These are phyloP conservation scores for Marasmius sp. DNA, from an alignment of 1,284 basidiomycete species.

Conservation along the genomic window DNA sequence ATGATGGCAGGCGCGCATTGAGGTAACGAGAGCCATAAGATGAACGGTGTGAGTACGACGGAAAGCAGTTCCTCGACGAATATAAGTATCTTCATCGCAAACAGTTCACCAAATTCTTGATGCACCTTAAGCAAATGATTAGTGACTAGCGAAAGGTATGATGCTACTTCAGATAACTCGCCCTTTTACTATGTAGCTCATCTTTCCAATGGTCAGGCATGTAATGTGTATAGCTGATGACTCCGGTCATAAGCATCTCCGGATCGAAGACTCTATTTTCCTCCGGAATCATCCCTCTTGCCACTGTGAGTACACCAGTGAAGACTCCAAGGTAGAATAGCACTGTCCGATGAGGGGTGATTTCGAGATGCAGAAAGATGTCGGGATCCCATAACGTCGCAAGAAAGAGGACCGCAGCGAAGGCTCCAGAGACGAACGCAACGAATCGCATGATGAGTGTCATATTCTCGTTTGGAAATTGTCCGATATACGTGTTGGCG, in stretches of 20 bases:
- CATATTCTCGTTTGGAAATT: slow-evolving; percentile 94
- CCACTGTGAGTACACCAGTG: slow-evolving; percentile 83
- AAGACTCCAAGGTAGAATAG: slow-evolving; percentile 93
- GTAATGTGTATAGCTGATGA: slow-evolving; percentile 93
- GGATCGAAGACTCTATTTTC: slow-evolving; percentile 94
- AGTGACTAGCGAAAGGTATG: slow-evolving; percentile 6
- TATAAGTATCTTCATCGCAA: slow-evolving; percentile 84
- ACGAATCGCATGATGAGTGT: slow-evolving; percentile 91
- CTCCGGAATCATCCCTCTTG: slow-evolving; percentile 94
- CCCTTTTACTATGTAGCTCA: slow-evolving; percentile 86
- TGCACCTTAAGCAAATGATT: slow-evolving; percentile 60
- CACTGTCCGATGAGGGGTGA: slow-evolving; percentile 90
- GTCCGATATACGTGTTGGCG: slow-evolving; percentile 94
- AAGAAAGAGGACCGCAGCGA: slow-evolving; percentile 90
- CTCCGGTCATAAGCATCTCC: slow-evolving; percentile 87
- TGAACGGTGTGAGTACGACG: slow-evolving; percentile 91
- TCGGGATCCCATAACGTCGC: slow-evolving; percentile 92
- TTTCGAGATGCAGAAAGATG: slow-evolving; percentile 90
- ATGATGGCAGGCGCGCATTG: slow-evolving; percentile 85
- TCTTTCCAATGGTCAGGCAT: slow-evolving; percentile 92
- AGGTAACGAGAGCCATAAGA: slow-evolving; percentile 91
- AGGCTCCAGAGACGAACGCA: slow-evolving; percentile 94
- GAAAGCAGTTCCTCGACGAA: slow-evolving; percentile 89
- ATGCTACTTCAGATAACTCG: slow-evolving; percentile 29
- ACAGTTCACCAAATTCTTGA: slow-evolving; percentile 85